Percentiles rank a stretch among this genome's conserved stretches.
phyloP scores from a whole-genome alignment of 1,139 yeast genomes.

The Yamadazyma songkhlaensis region DNA sequence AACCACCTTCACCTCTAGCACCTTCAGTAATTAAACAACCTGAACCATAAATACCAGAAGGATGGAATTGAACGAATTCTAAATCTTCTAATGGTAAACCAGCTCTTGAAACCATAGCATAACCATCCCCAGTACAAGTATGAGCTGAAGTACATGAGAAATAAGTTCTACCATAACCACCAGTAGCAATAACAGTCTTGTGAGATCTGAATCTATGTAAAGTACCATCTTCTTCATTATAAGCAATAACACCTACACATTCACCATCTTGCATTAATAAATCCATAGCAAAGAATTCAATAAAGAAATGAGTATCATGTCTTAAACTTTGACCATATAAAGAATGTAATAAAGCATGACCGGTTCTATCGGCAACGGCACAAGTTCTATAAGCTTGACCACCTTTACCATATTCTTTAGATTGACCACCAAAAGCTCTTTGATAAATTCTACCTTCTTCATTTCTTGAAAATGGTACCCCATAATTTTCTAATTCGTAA shows the following conservation, averaged over 20 bases:
- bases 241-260: constrained; percentile 95
- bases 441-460: constrained; percentile 97
- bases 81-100: constrained; percentile 97
- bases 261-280: constrained; percentile 93
- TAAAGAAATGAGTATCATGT: constrained; percentile 96
- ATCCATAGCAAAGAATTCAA: constrained; percentile 95
- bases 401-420: constrained; percentile 93
- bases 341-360: constrained; percentile 95
- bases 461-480: constrained; percentile 97
- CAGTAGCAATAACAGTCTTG: constrained; percentile 95
- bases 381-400: constrained; percentile 99
- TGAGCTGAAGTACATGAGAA: constrained; percentile 99
- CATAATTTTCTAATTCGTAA: constrained; percentile 95
- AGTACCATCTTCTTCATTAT: constrained; percentile 98
- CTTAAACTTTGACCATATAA: constrained; percentile 94
- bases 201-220: constrained; percentile 96
- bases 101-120: constrained; percentile 97
- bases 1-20: constrained; percentile 99
- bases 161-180: constrained; percentile 98
- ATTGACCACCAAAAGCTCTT: constrained; percentile 98
- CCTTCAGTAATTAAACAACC: constrained; percentile 99
- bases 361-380: constrained; percentile 99
- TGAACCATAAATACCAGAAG: constrained; percentile 98
- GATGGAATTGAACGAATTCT: constrained; percentile 98
- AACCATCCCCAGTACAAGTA: constrained; percentile 99